Conservation (phyloP, 805 yeast genomes). For the Yamadazyma sp. region DNA sequence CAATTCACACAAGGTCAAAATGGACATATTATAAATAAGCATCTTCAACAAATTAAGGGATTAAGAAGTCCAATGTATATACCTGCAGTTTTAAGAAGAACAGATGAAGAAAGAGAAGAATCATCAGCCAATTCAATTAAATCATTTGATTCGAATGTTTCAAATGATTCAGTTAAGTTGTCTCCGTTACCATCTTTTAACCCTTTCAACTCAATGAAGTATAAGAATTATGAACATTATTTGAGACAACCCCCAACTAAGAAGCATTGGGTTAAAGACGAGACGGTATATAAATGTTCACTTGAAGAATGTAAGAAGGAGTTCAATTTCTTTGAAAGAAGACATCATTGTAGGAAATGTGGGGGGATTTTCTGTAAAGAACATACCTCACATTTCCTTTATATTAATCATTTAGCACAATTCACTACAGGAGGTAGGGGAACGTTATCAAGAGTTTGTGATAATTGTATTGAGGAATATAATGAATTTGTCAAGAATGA, state of each 20-base stretch:
- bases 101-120: slow-evolving; percentile 15
- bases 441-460: slow-evolving; percentile 66
- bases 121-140: slow-evolving; percentile 22
- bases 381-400: slow-evolving; percentile 56
- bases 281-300: slow-evolving; percentile 58
- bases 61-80: slow-evolving; percentile 84
- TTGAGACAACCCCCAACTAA: slow-evolving; percentile 48
- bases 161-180: slow-evolving; percentile 23
- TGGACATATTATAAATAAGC: slow-evolving; percentile 13
- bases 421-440: slow-evolving; percentile 70
- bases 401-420: slow-evolving; percentile 57
- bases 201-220: slow-evolving; percentile 9
- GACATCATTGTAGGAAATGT: slow-evolving; percentile 83
- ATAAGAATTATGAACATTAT: slow-evolving; percentile 24
- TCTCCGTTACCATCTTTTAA: slow-evolving; percentile 6
- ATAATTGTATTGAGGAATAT: slow-evolving; percentile 60
- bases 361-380: slow-evolving; percentile 77
- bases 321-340: slow-evolving; percentile 75
- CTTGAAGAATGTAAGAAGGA: slow-evolving; percentile 52
- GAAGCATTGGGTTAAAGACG: slow-evolving; percentile 75
- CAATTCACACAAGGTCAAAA: neutral
- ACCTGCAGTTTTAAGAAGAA: slow-evolving; percentile 78
- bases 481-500: slow-evolving; percentile 45
- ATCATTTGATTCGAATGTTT: slow-evolving; percentile 30
- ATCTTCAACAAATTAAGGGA: slow-evolving; percentile 68